phyloP scores from a whole-genome alignment of 2,329 filamentous ascomycete genomes.

The Didymella pinodella region DNA sequence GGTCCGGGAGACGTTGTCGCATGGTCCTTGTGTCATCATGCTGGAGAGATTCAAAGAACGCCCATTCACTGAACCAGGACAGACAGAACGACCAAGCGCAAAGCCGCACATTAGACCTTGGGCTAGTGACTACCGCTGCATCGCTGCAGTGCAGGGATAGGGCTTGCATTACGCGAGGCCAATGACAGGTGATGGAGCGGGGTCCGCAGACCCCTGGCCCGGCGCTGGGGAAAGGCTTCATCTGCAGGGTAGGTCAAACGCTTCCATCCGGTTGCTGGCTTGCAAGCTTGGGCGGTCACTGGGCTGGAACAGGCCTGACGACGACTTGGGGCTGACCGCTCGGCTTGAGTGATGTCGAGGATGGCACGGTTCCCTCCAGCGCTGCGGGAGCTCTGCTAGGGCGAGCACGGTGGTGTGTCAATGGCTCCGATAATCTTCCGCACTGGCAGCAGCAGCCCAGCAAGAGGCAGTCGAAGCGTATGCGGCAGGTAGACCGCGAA shows the following conservation, averaged over 20 bases:
- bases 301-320: conserved; percentile 36
- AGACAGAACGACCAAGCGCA: conserved; percentile 44
- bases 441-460: conserved; percentile 4
- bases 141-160: conserved; percentile 36
- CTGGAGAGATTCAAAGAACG: conserved; percentile 35
- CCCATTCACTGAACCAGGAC: conserved; percentile 45
- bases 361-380: conserved; percentile 37
- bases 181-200: conserved; percentile 35
- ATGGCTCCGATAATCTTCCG: conserved; percentile 41
- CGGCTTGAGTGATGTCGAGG: conserved; percentile 36
- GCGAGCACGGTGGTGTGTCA: conserved; percentile 14
- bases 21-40: conserved; percentile 47
- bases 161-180: conserved; percentile 27
- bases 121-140: conserved; percentile 41
- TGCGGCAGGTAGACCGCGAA: conserved; percentile 33
- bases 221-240: conserved; percentile 32
- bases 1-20: conserved; percentile 37
- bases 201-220: conserved; percentile 36
- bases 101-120: conserved; percentile 44
- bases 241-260: conserved; percentile 42
- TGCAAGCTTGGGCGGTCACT: conserved; percentile 37
- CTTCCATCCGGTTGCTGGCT: conserved; percentile 37
- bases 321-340: conserved; percentile 32
- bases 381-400: conserved; percentile 36
- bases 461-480: conserved; percentile 9